These are phyloP conservation scores for Vachellia pachyceras DNA, from an alignment of 306 rosid species.

Conservation along the genomic window DNA sequence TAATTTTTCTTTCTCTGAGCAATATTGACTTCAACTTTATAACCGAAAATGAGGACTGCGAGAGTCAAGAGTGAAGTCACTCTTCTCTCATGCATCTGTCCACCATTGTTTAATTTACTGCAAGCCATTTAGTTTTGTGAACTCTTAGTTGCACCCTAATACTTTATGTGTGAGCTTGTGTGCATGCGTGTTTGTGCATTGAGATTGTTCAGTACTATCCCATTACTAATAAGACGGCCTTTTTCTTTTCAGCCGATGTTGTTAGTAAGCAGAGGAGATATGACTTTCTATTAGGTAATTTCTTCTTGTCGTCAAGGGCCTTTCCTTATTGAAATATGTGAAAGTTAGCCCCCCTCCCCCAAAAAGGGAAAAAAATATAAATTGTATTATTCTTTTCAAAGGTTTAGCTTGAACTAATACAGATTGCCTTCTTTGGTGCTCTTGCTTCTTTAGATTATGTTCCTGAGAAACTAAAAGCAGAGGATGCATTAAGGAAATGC, in stretches of 20 bases:
- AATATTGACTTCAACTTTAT: slow-evolving; percentile 10
- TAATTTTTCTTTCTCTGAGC: slow-evolving; percentile 19
- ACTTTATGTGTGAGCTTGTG: not conserved
- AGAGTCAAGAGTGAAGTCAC: slow-evolving; percentile 12
- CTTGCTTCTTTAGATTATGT: slow-evolving; percentile 51
- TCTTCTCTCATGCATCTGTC: slow-evolving; percentile 25
- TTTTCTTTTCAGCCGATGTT: slow-evolving; percentile 72
- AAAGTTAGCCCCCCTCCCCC: not conserved
- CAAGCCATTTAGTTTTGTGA: slow-evolving; percentile 16
- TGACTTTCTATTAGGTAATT: slow-evolving; percentile 89
- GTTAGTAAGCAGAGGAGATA: slow-evolving; percentile 69
- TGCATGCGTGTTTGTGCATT: slow-evolving; percentile 19
- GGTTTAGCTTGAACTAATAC: slow-evolving; percentile 15
- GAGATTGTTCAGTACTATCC: slow-evolving; percentile 21
- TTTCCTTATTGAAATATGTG: slow-evolving; percentile 13
- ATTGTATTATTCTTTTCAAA: not conserved
- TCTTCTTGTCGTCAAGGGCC: slow-evolving; percentile 17
- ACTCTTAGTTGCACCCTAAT: not conserved
- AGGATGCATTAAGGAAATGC: slow-evolving; percentile 56
- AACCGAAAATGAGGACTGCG: not conserved
- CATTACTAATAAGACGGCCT: slow-evolving; percentile 26
- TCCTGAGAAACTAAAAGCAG: slow-evolving; percentile 56
- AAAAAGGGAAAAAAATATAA: too few relatives aligned
- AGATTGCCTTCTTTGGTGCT: slow-evolving; percentile 4
- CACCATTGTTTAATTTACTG: slow-evolving; percentile 28